Evolutionary conservation across 2,329 filamentous ascomycete species (phyloP).

Genomic region (Scedosporium boydii): DNA sequence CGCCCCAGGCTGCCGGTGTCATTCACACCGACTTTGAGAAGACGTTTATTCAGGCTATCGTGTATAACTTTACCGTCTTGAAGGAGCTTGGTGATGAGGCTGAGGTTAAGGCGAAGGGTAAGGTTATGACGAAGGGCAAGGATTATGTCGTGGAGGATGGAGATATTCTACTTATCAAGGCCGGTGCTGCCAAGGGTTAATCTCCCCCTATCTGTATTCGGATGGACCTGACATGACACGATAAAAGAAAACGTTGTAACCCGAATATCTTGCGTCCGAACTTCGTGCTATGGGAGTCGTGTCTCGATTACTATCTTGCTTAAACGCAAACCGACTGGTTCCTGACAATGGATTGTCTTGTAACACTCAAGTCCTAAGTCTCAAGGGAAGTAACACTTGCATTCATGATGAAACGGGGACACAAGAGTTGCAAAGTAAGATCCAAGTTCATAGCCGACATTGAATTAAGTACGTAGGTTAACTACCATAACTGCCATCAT

Average conservation of each 20-base stretch:
- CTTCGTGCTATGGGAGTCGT: no score
- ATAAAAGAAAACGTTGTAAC: background rate
- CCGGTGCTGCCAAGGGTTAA: constrained; percentile 68
- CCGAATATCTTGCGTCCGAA: background rate
- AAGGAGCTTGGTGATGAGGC: constrained; percentile 85
- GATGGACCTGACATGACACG: background rate
- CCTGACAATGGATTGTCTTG: background rate
- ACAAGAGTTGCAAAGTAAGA: background rate
- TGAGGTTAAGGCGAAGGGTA: constrained; percentile 85
- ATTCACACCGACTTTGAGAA: constrained; percentile 99
- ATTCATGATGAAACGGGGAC: background rate
- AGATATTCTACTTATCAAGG: constrained; percentile 80
- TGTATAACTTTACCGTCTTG: constrained; percentile 78
- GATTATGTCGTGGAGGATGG: constrained; percentile 87
- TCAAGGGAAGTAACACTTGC: no score
- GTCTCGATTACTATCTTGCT: no score
- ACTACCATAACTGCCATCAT: background rate
- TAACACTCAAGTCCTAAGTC: background rate
- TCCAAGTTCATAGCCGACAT: background rate
- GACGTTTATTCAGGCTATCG: constrained; percentile 94
- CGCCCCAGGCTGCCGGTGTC: constrained; percentile 93
- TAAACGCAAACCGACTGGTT: background rate
- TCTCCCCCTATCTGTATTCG: background rate
- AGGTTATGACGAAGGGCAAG: constrained; percentile 98
- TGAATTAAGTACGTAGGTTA: background rate